Evolutionary conservation across 2,329 filamentous ascomycete species (phyloP), one percentile per base, ranked within the genome.

Genomic region (Monosporascus sp.): DNA sequence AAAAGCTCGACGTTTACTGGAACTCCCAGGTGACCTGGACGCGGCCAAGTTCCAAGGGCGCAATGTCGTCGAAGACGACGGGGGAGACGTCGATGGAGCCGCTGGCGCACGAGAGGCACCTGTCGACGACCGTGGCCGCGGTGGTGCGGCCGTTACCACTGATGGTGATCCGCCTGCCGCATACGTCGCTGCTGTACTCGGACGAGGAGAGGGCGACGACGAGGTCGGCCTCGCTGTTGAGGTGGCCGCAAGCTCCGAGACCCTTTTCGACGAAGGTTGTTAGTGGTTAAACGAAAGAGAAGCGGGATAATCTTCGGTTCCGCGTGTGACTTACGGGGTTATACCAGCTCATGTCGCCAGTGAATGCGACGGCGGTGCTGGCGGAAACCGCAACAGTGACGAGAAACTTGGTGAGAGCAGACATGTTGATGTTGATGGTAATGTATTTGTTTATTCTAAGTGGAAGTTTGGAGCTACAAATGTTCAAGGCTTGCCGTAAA

Each of bases 51-150:
- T 22, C 31, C 4, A 48, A 51, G 28, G 48, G 22, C 7, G 55
- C 55, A 1, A 66, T 45, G 22, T 58, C 3, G 24, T 58, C 9
- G 50, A 66, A 68, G 31, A 67, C 56, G 4, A 37, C 7, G 1
- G 63, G 63, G 1, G 66, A 65, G n/a, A 67, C 66, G 38, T 67
- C 65, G 43, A 68, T 62, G 43, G 56, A 50, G 26, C 58, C 57
- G 3, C 38, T 40, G 6, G 47, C 44, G 26, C 66, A 68, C 18
- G 61, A 59, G 9, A 63, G 58, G 48, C 66, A 68, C 11, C 56
- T 58, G 55, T 68, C 66, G 1, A 64, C 66, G 8, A 68, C 61
- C 22, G 51, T 55, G 44, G 64, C 66, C 3, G 47, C 50, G 5
- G 51, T 55, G 0, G 61, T 58, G 51, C 63, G 61, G 38, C 61